Evolutionary conservation across 176 grass and related monocot genomes (phyloP), one percentile per base, ranked within the genome.

Genomic region (Bromus sterilis): DNA sequence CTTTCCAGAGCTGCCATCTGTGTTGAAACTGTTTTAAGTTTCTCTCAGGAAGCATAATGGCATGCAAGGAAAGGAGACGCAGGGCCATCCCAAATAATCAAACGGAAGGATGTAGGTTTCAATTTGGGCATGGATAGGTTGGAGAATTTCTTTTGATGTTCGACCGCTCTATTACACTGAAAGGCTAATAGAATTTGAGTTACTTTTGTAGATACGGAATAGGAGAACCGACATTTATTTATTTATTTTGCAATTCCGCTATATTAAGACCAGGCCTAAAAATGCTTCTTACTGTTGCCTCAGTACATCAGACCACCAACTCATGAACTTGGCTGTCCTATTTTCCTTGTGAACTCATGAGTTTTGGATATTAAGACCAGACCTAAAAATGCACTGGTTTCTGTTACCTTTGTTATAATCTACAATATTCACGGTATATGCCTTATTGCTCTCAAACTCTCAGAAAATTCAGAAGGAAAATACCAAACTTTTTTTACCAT

Each of bases 151-250:
- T 70, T 40, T 84, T 69, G 74, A 21, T 42, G 77, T 76, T 44
- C 24, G 15, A 7, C 72, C 29, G 36, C 31, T 25, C 9, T 68
- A 37, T 75, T 75, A 28, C 25, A 28, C 24, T 84, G 76, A 37
- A 61, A 23, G 24, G 35, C 29, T 49, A 10, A 42, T 41, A 30
- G 32, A 46, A n/a, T 51, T 71, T 36, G 36, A 42, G n/a, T 78
- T 83, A 46, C 66, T 72, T 83, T 44, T 26, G 66, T 66, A 61
- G 61, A 63, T 62, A 46, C 43, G 73, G 28, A 49, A 49, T 24
- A 59, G 16, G 29, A 56, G 4, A 89, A 34, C 56, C 29, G 2
- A 65, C 28, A 83, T 62, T 35, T 73, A n/a, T n/a, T n/a, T n/a
- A n/a, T n/a, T n/a, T n/a, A n/a, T 35, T 78, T 3, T 57, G 56